Evolutionary conservation across 768 basidiomycete species (phyloP).

Genomic region (Nidula microcarpa): DNA sequence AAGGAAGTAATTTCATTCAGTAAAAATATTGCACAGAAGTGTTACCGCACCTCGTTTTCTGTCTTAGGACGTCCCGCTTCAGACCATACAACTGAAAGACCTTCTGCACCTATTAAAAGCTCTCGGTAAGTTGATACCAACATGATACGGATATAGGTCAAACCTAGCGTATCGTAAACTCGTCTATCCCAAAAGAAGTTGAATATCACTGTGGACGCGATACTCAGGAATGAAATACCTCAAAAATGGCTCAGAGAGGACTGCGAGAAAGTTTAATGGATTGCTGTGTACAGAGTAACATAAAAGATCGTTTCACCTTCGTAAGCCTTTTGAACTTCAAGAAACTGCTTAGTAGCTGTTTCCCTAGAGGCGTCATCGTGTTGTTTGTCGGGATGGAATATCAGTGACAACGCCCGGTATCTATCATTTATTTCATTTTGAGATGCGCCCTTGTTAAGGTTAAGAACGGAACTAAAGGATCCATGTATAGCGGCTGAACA

Average conservation of each 20-base stretch:
- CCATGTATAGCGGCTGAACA: too few relatives aligned
- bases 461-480: conserved; percentile 56
- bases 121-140: neutral
- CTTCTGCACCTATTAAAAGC: conserved; percentile 27
- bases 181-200: conserved; percentile 36
- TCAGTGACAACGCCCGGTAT: conserved; percentile 66
- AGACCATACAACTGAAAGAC: conserved; percentile 35
- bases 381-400: conserved; percentile 87
- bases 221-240: conserved; percentile 36
- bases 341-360: conserved; percentile 64
- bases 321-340: conserved; percentile 80
- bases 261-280: too few relatives aligned
- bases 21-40: too few relatives aligned
- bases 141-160: conserved; percentile 5
- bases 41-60: conserved; percentile 48
- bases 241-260: conserved; percentile 70
- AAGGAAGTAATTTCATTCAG: neutral
- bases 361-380: conserved; percentile 50
- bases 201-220: neutral
- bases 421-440: conserved; percentile 71
- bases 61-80: conserved; percentile 37
- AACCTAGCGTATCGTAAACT: conserved; percentile 75
- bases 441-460: conserved; percentile 61
- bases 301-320: conserved; percentile 47
- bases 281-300: too few relatives aligned